Conservation (phyloP, 345 rosid species). For the Syzygium oleosum region DNA sequence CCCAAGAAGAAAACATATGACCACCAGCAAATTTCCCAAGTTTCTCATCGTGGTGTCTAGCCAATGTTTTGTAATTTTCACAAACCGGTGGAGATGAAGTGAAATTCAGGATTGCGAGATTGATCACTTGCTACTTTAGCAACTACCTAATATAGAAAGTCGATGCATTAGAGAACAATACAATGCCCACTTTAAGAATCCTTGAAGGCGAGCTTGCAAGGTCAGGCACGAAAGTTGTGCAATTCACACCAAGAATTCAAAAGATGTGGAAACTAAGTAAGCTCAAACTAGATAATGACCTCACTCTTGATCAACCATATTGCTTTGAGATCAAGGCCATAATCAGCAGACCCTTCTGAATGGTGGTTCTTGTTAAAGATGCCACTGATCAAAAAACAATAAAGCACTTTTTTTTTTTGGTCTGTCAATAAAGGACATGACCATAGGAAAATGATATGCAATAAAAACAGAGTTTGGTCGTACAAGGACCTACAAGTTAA, state of each 20-base stretch:
- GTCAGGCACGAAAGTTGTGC: conserved; percentile 3
- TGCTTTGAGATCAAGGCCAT: background rate
- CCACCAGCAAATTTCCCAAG: background rate
- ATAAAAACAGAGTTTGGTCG: background rate
- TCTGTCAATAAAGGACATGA: background rate
- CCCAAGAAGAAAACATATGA: background rate
- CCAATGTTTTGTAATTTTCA: background rate
- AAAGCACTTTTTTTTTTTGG: background rate
- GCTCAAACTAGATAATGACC: background rate
- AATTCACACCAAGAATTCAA: conserved; percentile 2
- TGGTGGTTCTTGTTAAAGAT: background rate
- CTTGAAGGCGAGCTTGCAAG: conserved; percentile 9
- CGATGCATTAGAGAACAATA: background rate
- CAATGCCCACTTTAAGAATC: background rate
- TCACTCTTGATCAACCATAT: background rate
- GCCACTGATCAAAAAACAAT: background rate
- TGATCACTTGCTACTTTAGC: background rate
- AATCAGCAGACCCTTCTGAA: background rate
- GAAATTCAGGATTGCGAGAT: background rate
- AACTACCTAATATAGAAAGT: background rate
- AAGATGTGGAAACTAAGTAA: background rate
- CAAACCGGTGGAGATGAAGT: background rate
- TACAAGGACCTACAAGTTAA: background rate
- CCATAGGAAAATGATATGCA: background rate
- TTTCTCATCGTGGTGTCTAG: background rate